Base-by-base conservation (phyloP, 1,284 basidiomycete genomes). In the Irpex rosettiformis region DNA sequence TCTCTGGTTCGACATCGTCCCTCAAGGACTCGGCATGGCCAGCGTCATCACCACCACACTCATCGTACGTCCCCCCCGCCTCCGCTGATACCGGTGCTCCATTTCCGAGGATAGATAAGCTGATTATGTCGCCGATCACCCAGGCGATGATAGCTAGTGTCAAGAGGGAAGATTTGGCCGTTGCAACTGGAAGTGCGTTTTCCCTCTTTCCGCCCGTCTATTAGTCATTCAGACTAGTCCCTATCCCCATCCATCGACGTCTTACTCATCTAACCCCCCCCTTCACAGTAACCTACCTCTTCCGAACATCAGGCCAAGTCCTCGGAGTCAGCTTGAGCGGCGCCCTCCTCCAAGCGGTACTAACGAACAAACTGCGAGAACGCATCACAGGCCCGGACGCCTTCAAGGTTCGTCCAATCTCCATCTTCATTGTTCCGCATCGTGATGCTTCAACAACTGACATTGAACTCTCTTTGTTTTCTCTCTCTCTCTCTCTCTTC, bases 261-360 rank as follows among this genome's bases (percentile, higher is more conserved):
- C 33, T 33, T 53, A 47, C 21, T 54, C 47, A 42, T 52, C 16
- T 42, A 18, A 45, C 58, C 52, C 37, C 51, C 54, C 47, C 11
- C 54, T 58, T 37, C 59, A 37, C 66, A 95, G 93, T 95, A 65
- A 93, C 91, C 24, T 96, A 96, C 74, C 78, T 95, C 54, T 94
- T 94, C 77, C 80, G 93, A 65, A 94, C 93, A 4, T 92, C 91
- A 10, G 94, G 94, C 13, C 94, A 96, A 75, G 94, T 94, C 21
- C 80, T 96, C 49, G 93, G 93, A 52, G 94, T 96, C 55, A 89
- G 90, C 65, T 75, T 95, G 49, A 88, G 89, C 62, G 91, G 91
- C 29, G 89, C 91, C 1, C 73, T 95, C 45, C 77, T 93, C 24
- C 94, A 96, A 73, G 83, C 84, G 3, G 79, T 94, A 29, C 79